phyloP scores from a whole-genome alignment of 2,329 filamentous ascomycete species.

The Gaeumannomyces tritici region DNA sequence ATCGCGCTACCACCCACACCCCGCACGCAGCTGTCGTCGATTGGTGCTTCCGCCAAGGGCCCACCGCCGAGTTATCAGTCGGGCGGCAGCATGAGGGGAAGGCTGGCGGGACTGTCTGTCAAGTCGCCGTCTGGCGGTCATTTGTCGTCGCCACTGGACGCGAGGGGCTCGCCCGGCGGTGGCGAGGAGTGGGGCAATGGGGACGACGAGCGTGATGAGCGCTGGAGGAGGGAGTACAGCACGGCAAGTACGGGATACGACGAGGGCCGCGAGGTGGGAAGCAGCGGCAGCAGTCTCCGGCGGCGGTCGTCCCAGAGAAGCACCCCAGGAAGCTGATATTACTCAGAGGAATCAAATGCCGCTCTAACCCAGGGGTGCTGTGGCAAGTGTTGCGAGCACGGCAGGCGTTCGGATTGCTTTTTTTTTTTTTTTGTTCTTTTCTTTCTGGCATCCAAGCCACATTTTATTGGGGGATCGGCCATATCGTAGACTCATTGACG shows the following conservation, averaged over 20 bases:
- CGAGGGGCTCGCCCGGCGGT: not conserved
- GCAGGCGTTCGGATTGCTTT: not conserved
- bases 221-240: not conserved
- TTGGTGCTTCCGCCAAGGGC: not conserved
- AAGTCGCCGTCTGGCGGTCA: not conserved
- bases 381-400: not conserved
- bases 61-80: slow-evolving; percentile 4
- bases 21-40: not conserved
- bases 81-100: not conserved
- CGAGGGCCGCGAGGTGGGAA: not conserved
- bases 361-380: not conserved
- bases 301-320: not conserved
- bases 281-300: not conserved
- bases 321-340: not conserved
- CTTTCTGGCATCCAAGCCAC: not conserved
- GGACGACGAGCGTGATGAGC: not conserved
- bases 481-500: not conserved
- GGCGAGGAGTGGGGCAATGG: not conserved
- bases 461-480: not conserved
- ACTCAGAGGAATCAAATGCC: not conserved
- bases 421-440: not conserved
- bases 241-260: not conserved
- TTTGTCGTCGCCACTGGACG: not conserved
- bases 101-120: not conserved
- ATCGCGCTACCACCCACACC: not conserved